Conservation (phyloP, 169 alveolate species). For the Miamiensis avidus region DNA sequence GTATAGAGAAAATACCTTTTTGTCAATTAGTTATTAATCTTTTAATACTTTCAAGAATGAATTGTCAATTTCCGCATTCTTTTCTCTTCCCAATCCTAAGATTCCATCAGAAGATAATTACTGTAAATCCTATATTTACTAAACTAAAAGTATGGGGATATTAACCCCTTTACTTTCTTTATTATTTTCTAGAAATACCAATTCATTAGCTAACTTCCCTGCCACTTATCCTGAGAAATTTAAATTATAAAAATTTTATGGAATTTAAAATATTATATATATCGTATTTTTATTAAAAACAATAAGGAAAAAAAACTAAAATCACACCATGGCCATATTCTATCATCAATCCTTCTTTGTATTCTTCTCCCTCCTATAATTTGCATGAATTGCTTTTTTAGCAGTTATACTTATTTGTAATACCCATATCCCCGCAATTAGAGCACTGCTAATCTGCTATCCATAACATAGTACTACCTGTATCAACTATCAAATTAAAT, state of each 20-base stretch:
- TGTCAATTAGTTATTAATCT: constrained; percentile 3
- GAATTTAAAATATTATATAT: neutral
- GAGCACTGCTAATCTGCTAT: constrained; percentile 5
- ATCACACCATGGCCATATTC: constrained; percentile 6
- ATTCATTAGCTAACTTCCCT: neutral
- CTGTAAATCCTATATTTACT: neutral
- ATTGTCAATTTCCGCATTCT: neutral
- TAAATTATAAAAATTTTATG: neutral
- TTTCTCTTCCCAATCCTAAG: constrained; percentile 23
- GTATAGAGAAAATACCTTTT: constrained; percentile 19
- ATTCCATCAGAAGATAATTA: neutral
- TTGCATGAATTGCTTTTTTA: constrained; percentile 4
- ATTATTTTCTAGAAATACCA: neutral
- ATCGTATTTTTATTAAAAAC: too few species aligned
- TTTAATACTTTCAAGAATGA: neutral
- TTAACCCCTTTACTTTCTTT: too few species aligned
- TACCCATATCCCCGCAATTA: neutral
- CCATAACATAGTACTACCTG: constrained; percentile 25
- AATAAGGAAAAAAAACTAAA: too few species aligned
- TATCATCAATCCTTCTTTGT: neutral
- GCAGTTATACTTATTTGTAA: constrained; percentile 3
- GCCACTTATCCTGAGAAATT: neutral
- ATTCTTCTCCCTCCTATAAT: neutral
- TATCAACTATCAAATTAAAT: constrained; percentile 23
- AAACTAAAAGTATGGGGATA: neutral